Base-by-base conservation (phyloP, 192 early-diverging fungal species). In the Pilaira anomala region DNA sequence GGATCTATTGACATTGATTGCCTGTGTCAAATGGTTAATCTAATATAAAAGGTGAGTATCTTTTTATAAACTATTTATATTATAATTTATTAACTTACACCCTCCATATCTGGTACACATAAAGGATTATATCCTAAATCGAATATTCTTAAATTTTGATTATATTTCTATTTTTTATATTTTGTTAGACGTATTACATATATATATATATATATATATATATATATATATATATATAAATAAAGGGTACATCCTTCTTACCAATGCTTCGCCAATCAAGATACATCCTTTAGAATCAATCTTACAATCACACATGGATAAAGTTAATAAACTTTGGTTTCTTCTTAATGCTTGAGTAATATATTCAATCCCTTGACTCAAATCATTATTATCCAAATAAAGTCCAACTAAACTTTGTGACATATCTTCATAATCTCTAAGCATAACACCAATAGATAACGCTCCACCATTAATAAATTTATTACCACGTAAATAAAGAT, bases 261-360 rank as follows among this genome's bases (percentile, higher is more conserved):
- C 83, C 50, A 85, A 63, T 11, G 78, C 78, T 53, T 84, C 80
- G 1, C 73, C 80, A 19, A 86, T 51, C 14, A 68, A 62, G 16
- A 41, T 41, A 28, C 78, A 77, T 14, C 81, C 74, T 7, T 71
- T 68, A 18, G 76, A 48, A 52, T 84, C 84, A 25, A 86, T 72
- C 19, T 76, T 82, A 67, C 78, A 80, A 26, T 81, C 76, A 19
- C 55, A 50, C 30, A 84, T 29, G 7, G 66, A 51, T 36, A 86
- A 57, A 21, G 63, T 56, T 18, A 69, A 77, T 9, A 86, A 56
- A 2, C 75, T 78, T 60, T 68, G 66, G 58, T 86, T 86, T 11
- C 80, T 33, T 36, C 75, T 68, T 12, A 86, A 60, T n/a, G 75
- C 81, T 22, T 83, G 80, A 39, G 84, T 77, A 25, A 86, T 74